Evolutionary conservation across 2,329 filamentous ascomycete genomes (phyloP), one percentile per base, ranked within the genome.

Genomic region (Aspergillus sp.): DNA sequence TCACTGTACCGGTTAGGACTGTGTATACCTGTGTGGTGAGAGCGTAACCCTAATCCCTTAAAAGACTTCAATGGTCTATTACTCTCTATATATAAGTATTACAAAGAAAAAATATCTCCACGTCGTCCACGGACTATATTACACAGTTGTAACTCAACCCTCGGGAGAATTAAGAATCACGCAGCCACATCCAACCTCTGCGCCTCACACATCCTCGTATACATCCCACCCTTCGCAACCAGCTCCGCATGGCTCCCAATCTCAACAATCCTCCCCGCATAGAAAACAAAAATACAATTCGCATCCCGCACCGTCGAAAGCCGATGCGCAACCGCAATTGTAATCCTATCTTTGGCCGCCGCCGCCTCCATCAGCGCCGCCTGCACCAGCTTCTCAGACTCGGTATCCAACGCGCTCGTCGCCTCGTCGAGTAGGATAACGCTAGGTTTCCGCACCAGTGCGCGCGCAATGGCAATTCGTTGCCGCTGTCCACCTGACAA

Each of bases 401-500:
- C 75, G 0, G 75, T 79, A 64, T 80, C 79, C 4, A 81, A 73
- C 1, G 82, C 82, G 9, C 77, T 80, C 3, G 82, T 85, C 2
- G 91, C 90, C 77, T 95, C 90, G 66, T 95, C 90, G 0, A 96
- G 83, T 1, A 95, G 82, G 4, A 98, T 78, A 58, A 98, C 87
- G 74, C 90, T 92, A 5, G 93, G 93, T 66, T 96, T 86, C 13
- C 93, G 88, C 40, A 98, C 86, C 9, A 98, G 80, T 0, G 93
- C 93, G 4, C 93, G 87, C 3, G 95, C 93, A 70, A 98, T 97
- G 49, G 92, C 93, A 34, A 98, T 88, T 58, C 95, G 89, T 75
- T 98, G 93, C 71, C 96, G 96, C 75, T 98, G 93, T 0, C 93
- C 95, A 55, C 95, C 93, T 2, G 89, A 93, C 9, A 96, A 79